phyloP scores from a whole-genome alignment of 2,329 filamentous ascomycete genomes.

The Colletotrichum spaethianum region DNA sequence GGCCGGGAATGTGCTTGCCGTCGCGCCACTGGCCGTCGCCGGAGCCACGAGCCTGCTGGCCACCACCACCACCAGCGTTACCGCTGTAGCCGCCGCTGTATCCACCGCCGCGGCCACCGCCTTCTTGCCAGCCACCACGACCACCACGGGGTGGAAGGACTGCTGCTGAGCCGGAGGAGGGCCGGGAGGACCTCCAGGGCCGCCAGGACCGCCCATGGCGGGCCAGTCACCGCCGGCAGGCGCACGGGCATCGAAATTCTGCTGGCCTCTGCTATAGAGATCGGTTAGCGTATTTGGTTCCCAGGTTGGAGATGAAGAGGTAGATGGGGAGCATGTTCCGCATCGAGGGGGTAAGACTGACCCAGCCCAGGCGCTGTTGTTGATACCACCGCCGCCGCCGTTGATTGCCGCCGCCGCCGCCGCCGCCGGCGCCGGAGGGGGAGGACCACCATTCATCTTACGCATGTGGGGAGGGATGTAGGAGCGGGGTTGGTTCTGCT shows the following conservation, averaged over 20 bases:
- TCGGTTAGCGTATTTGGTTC: constrained; percentile 42
- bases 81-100: constrained; percentile 60
- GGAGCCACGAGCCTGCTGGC: constrained; percentile 79
- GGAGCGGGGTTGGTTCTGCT: constrained; percentile 68
- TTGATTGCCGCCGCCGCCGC: constrained; percentile 52
- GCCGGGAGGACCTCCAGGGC: constrained; percentile 47
- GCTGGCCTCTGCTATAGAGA: constrained; percentile 44
- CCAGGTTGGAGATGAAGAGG: not conserved
- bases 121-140: constrained; percentile 48
- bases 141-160: constrained; percentile 39
- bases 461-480: constrained; percentile 92
- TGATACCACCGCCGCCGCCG: constrained; percentile 54
- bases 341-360: constrained; percentile 50
- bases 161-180: constrained; percentile 41
- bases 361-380: constrained; percentile 70
- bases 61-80: constrained; percentile 60
- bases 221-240: constrained; percentile 40
- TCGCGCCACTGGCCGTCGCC: constrained; percentile 97
- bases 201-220: constrained; percentile 43
- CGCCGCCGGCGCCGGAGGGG: constrained; percentile 30
- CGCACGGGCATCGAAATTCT: constrained; percentile 50
- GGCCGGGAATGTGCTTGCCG: constrained; percentile 94
- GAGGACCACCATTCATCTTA: constrained; percentile 60
- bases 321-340: not conserved
- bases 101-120: constrained; percentile 53